Base-by-base conservation (phyloP, 805 yeast genomes). In the Pichia paraexigua region DNA sequence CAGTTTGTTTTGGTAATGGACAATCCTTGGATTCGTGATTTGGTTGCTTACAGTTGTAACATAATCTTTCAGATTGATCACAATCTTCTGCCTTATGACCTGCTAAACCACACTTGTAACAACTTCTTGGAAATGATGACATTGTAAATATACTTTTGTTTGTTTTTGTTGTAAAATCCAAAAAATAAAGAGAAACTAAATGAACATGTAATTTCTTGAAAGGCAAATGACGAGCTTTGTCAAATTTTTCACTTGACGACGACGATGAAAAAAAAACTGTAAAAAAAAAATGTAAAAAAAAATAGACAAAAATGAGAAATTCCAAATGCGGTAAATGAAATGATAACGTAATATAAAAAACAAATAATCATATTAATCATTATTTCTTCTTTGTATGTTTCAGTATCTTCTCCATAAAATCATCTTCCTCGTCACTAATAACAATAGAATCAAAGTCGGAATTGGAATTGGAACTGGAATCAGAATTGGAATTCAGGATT, bases 41-140 rank as follows among this genome's bases (percentile, higher is more conserved):
- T 54, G 95, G 85, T 70, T 84, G 78, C 67, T 84, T 87, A 72
- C 96, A 88, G 82, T 89, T 88, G 85, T 89, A 88, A 73, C 96
- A 88, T 66, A 88, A 76, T 74, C 91, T 83, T 70, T 85, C 91
- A 55, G 83, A 76, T 71, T 88, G 91, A 57, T 79, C 75, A 74
- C 97, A 90, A 66, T 80, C 85, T 66, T 86, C 94, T 60, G 96
- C 95, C 66, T 87, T 76, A 75, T 88, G 96, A 58, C 96, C 96
- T 61, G 85, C 78, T 73, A 87, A 87, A 65, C 96, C 96, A 74
- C 96, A 88, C 70, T 87, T 88, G 78, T 80, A 87, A 76, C 95
- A 87, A 58, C 92, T 84, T 79, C 85, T 87, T 60, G 72, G 72
- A 62, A 66, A 66, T n/a, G 42, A 27, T 46, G 66, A 64, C 59